Base-by-base conservation (phyloP, 345 rosid genomes). In the Melaleuca quinquenervia region DNA sequence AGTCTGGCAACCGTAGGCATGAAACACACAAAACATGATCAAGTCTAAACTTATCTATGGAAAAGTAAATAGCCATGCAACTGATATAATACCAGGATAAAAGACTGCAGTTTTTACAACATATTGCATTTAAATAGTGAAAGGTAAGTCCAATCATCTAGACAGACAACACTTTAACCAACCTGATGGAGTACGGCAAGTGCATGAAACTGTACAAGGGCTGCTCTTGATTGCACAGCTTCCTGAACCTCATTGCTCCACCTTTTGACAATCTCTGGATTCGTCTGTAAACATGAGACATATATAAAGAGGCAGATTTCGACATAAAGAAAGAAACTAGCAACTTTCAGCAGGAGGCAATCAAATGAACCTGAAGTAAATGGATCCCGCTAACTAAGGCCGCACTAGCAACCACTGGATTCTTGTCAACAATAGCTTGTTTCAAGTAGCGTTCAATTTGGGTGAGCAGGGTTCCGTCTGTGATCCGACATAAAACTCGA, bases 201-300 rank as follows among this genome's bases (percentile, higher is more conserved):
- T 32, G 99, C 98, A 93, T 97, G 99, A 85, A 96, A 97, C 91
- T 97, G 99, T 83, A 96, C 98, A 89, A 97, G 96, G 88, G 98
- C 98, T 86, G 98, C 95, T 90, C 98, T 95, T 55, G 99, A 97
- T 49, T 96, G 98, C 88, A 97, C 94, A 92, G 98, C 99, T 93
- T 97, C 99, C 90, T 96, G 98, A 87, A 97, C 98, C 91, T 97
- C 99, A 86, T 97, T 97, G 86, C 99, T 97, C 98, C 99, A 96
- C 87, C 99, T 92, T 90, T 96, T 97, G 82, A 97, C 99, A 87
- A 96, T 95, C 90, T 95, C 97, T 3, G 98, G 98, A 89, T 91
- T 95, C 82, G 96, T 91, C 98, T 95, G 91, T 78, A 90, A 58
- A 76, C 52, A 84, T 27, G 21, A 49, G 53, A 87, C 83, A 86